These are phyloP conservation scores for Clarireedia sp. DNA, from an alignment of 2,329 filamentous ascomycete genomes.

Conservation along the genomic window DNA sequence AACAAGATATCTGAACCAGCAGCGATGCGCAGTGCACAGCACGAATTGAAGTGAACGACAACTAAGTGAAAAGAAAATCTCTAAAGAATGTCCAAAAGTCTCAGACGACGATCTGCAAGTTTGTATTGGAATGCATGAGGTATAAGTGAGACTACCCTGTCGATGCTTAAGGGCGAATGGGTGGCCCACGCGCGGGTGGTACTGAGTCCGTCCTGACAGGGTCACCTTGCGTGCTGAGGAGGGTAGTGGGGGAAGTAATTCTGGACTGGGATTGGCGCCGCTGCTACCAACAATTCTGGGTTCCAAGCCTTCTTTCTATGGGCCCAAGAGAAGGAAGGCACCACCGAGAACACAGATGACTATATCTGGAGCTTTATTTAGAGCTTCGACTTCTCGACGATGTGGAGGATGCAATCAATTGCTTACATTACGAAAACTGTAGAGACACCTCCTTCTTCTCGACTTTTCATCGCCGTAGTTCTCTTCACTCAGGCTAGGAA, in stretches of 20 bases:
- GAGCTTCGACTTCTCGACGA: not conserved
- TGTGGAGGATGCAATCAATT: slow-evolving; percentile 2
- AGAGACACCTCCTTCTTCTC: not conserved
- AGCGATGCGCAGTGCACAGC: slow-evolving; percentile 23
- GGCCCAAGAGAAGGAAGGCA: slow-evolving; percentile 3
- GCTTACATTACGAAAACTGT: not conserved
- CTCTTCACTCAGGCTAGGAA: not conserved
- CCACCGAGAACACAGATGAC: not conserved
- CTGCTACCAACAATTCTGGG: slow-evolving; percentile 11
- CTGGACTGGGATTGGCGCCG: slow-evolving; percentile 11
- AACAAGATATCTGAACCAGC: slow-evolving; percentile 29
- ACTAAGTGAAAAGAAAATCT: slow-evolving; percentile 16
- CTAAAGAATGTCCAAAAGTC: slow-evolving; percentile 5
- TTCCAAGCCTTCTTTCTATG: slow-evolving; percentile 15
- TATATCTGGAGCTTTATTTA: slow-evolving; percentile 2
- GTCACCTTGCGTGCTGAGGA: slow-evolving; percentile 4
- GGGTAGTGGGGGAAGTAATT: slow-evolving; percentile 9
- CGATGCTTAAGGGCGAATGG: not conserved
- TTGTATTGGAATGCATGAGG: slow-evolving; percentile 26
- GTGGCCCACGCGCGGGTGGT: slow-evolving; percentile 24
- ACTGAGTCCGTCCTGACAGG: slow-evolving; percentile 16
- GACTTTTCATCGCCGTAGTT: not conserved
- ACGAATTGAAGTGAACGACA: slow-evolving; percentile 23
- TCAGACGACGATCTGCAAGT: slow-evolving; percentile 15
- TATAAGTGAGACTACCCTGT: slow-evolving; percentile 26